These are phyloP conservation scores for Geotrichum siamense DNA, from an alignment of 1,139 yeast genomes.

Conservation along the genomic window DNA sequence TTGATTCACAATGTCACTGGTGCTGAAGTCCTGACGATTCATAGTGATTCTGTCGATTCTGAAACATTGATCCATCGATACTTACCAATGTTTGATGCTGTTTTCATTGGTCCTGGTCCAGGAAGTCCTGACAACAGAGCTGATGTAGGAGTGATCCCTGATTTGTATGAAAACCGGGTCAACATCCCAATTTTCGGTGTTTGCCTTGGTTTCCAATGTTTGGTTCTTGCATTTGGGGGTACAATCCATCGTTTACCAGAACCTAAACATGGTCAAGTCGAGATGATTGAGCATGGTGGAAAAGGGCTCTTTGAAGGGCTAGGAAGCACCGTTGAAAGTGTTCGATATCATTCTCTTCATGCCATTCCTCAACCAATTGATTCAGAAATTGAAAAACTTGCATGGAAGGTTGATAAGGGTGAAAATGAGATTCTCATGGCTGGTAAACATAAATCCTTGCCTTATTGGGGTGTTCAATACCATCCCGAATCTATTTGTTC, in stretches of 20 bases:
- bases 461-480: conserved; percentile 91
- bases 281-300: conserved; percentile 39
- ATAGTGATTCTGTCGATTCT: conserved; percentile 58
- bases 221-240: conserved; percentile 64
- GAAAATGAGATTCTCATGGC: conserved; percentile 51
- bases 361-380: conserved; percentile 34
- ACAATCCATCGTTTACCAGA: conserved; percentile 45
- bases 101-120: conserved; percentile 95
- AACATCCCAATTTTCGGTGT: conserved; percentile 76
- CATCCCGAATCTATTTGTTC: conserved; percentile 97
- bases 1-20: conserved; percentile 52
- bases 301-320: conserved; percentile 39
- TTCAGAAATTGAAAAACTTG: conserved; percentile 21
- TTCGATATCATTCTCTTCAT: conserved; percentile 82
- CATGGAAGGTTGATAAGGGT: conserved; percentile 17
- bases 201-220: conserved; percentile 85
- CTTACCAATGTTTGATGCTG: conserved; percentile 54
- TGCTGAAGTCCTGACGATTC: conserved; percentile 57
- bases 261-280: conserved; percentile 84
- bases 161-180: conserved; percentile 37
- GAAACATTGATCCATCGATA: conserved; percentile 38
- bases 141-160: conserved; percentile 74
- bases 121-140: conserved; percentile 63
- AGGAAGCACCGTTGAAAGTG: conserved; percentile 49
- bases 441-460: conserved; percentile 50